These are phyloP conservation scores for Linderniella brevidens DNA, from an alignment of 257 asterid genomes.

Conservation along the genomic window DNA sequence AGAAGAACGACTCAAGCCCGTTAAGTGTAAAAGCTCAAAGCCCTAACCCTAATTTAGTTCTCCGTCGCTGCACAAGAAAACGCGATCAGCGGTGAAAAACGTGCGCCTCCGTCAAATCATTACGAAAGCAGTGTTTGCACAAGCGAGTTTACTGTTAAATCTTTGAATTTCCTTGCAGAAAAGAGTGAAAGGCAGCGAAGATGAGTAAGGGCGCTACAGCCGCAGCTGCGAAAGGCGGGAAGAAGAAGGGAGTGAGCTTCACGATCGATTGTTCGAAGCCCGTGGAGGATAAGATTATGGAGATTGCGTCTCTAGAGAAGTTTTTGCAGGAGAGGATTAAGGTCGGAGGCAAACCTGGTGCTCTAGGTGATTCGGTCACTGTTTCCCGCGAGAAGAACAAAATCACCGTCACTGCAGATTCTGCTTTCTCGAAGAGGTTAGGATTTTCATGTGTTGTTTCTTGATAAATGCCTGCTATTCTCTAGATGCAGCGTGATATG, in stretches of 20 bases:
- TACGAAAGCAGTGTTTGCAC: too few species aligned
- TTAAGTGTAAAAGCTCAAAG: too few species aligned
- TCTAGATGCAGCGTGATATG: too few species aligned
- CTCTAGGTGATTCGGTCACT: conserved; percentile 43
- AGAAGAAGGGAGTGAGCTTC: conserved; percentile 19
- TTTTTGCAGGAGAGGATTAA: conserved; percentile 28
- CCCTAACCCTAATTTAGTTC: too few species aligned
- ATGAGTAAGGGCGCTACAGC: conserved; percentile 44
- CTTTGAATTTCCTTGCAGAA: too few species aligned
- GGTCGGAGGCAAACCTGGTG: conserved; percentile 35
- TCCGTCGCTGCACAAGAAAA: too few species aligned
- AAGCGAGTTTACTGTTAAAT: too few species aligned
- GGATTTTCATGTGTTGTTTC: not conserved
- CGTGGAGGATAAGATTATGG: conserved; percentile 44
- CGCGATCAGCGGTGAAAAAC: too few species aligned
- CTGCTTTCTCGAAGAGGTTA: conserved; percentile 41
- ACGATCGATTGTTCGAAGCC: too few species aligned
- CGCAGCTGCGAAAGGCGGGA: conserved; percentile 43
- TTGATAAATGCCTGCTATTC: too few species aligned
- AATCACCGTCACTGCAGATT: conserved; percentile 37
- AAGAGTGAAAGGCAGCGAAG: conserved; percentile 8
- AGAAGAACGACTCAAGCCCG: too few species aligned
- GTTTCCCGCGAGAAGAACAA: conserved; percentile 45
- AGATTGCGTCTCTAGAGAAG: conserved; percentile 50
- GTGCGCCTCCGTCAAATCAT: conserved; percentile 14